Evolutionary conservation across 495 filamentous ascomycete genomes (phyloP).

Genomic region (Peziza echinospora): DNA sequence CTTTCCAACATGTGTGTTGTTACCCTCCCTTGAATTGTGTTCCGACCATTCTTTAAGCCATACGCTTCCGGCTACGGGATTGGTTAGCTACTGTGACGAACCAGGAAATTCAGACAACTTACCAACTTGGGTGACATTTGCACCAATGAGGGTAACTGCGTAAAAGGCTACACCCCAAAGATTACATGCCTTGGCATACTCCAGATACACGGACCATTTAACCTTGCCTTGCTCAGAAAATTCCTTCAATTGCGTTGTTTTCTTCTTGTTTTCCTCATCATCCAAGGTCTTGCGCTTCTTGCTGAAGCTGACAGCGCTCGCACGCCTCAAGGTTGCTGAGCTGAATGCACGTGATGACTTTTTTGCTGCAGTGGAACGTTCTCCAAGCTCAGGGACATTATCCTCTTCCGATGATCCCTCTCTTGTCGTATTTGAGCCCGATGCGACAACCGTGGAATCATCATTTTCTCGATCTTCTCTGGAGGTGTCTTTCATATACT

Average conservation of each 20-base stretch:
- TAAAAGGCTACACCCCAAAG: constrained; percentile 66
- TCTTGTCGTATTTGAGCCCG: constrained; percentile 20
- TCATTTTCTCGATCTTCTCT: constrained; percentile 39
- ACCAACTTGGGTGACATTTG: constrained; percentile 58
- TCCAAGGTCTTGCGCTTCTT: constrained; percentile 64
- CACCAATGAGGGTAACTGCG: constrained; percentile 47
- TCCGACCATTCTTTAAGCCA: constrained; percentile 94
- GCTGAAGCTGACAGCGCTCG: constrained; percentile 75
- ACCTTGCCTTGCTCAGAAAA: constrained; percentile 83
- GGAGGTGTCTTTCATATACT: constrained; percentile 37
- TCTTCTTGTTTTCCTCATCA: constrained; percentile 44
- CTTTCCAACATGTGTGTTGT: constrained; percentile 57
- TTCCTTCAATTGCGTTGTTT: constrained; percentile 65
- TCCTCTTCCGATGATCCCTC: constrained; percentile 28
- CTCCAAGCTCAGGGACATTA: constrained; percentile 22
- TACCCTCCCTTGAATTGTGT: constrained; percentile 39
- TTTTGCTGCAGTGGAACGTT: not conserved
- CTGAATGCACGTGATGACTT: constrained; percentile 32
- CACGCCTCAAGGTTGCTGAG: constrained; percentile 57
- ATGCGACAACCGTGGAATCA: constrained; percentile 38
- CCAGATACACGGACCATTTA: constrained; percentile 74
- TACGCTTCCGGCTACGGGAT: constrained; percentile 38
- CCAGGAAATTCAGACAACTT: no score
- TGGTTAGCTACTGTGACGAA: not conserved
- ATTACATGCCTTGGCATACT: constrained; percentile 90